Conservation (phyloP, 1,284 basidiomycete genomes). For the Tylopilus sp. region DNA sequence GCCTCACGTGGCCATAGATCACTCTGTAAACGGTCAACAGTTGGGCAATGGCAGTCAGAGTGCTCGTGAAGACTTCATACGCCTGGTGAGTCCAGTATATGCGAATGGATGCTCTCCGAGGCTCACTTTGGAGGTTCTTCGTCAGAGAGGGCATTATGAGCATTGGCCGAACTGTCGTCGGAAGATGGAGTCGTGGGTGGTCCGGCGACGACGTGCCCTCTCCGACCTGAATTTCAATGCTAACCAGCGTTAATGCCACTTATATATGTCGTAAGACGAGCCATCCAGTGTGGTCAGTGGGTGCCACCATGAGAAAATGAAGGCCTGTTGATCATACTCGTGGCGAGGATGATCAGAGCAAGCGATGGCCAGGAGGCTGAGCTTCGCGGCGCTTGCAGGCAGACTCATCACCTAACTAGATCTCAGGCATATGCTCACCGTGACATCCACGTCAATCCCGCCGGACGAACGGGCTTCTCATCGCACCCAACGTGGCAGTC, state of each 20-base stretch:
- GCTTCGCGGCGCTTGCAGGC: neutral
- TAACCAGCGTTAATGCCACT: neutral
- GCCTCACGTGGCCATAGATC: slow-evolving; percentile 2
- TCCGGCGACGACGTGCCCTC: neutral
- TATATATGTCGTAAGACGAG: neutral
- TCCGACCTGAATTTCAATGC: slow-evolving; percentile 1
- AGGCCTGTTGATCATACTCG: neutral
- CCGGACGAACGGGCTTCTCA: neutral
- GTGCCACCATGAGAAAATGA: neutral
- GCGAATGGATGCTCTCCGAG: neutral
- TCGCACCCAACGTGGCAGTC: slow-evolving; percentile 3
- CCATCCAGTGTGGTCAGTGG: slow-evolving; percentile 14
- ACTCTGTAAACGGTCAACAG: slow-evolving; percentile 10
- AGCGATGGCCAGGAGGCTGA: neutral
- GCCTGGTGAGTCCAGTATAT: neutral
- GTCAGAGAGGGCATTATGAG: neutral
- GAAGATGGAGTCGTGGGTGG: neutral
- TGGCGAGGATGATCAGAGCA: neutral
- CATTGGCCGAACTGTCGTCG: neutral
- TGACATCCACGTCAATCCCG: neutral
- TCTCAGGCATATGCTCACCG: neutral
- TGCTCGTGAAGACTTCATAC: slow-evolving; percentile 15
- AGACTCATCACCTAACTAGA: slow-evolving; percentile 2
- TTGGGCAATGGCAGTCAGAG: slow-evolving; percentile 8
- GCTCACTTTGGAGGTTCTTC: slow-evolving; percentile 17